Evolutionary conservation across 1,139 yeast species (phyloP), one percentile per base, ranked within the genome.

Genomic region (Suhomyces chickasaworum): DNA sequence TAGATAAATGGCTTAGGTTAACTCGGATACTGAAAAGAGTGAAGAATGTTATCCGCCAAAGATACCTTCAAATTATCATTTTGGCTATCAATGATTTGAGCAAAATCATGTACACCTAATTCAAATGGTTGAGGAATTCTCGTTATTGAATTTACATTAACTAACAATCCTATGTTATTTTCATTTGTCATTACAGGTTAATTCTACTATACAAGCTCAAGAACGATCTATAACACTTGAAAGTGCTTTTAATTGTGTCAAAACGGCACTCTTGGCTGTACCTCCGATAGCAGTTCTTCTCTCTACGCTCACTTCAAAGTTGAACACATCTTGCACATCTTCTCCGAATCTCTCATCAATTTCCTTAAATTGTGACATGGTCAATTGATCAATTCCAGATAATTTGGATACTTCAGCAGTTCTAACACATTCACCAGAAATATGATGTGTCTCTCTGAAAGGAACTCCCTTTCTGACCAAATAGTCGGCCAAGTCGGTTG

Each of bases 381-480:
- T 65, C 59, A 93, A 75, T 65, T 90, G 71, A 66, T 95, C 88
- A 73, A 93, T 85, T 37, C 97, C 97, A 5, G 85, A 72, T 41
- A 89, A 73, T 31, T 78, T 78, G 53, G 75, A 71, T 52, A 81
- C 89, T 71, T 93, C 99, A 6, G 99, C 97, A 44, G 72, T 67
- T 56, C 96, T 84, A 43, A 93, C 99, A 71, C 97, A 93, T 66
- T 89, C 97, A 47, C 99, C 99, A 5, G 97, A 89, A 52, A 93
- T 91, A 67, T 93, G 98, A 68, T 93, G 99, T 2, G 99, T 93
- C 72, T 93, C 98, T 75, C 99, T 89, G 75, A 93, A 93, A 48
- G 99, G 99, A 53, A 93, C 99, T 47, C 99, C 99, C 68, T 86
- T 90, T 73, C 97, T 84, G 46, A 93, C 99, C 57, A 93, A 78